Percentiles rank a stretch among this genome's conserved stretches.
Conservation (phyloP, 2,329 filamentous ascomycete genomes). For the Penicillium psychrosexuale region DNA sequence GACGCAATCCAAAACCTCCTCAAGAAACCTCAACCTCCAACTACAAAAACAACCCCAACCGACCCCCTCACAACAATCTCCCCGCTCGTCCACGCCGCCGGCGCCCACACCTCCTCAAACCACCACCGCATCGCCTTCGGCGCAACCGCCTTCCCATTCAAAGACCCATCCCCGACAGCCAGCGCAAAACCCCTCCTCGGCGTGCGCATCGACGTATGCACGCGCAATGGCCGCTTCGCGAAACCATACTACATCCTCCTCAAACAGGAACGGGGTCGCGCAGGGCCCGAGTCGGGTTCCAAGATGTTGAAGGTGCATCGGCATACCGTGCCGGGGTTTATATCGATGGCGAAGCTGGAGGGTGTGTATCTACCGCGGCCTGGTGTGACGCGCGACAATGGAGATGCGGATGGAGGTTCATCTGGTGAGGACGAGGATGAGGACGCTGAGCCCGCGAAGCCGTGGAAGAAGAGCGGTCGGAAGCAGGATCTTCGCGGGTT, state of each 20-base stretch:
- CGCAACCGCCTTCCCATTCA: constrained; percentile 46
- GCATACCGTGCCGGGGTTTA: constrained; percentile 47
- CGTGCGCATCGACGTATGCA: constrained; percentile 43
- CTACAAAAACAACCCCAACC: constrained; percentile 9
- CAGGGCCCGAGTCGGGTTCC: constrained; percentile 2
- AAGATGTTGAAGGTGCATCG: constrained; percentile 36
- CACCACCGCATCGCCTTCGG: constrained; percentile 46
- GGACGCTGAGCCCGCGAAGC: constrained; percentile 21
- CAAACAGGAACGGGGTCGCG: constrained; percentile 24
- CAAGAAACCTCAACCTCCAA: constrained; percentile 6
- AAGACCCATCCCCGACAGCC: constrained; percentile 40
- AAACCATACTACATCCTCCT: constrained; percentile 47
- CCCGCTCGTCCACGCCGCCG: constrained; percentile 31
- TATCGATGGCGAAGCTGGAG: constrained; percentile 40
- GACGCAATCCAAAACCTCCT: constrained; percentile 35
- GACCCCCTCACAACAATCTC: constrained; percentile 32
- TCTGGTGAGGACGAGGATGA: constrained; percentile 8
- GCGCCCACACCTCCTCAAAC: constrained; percentile 37
- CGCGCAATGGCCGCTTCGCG: constrained; percentile 38
- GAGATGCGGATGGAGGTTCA: not conserved
- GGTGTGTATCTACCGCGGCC: constrained; percentile 32
- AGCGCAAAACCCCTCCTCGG: constrained; percentile 35
- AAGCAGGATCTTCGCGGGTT: constrained; percentile 40
- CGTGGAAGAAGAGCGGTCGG: not conserved
- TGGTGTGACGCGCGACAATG: not conserved